Conservation (phyloP, 148 eudicot genomes). For the Rhododendron ferrugineum region DNA sequence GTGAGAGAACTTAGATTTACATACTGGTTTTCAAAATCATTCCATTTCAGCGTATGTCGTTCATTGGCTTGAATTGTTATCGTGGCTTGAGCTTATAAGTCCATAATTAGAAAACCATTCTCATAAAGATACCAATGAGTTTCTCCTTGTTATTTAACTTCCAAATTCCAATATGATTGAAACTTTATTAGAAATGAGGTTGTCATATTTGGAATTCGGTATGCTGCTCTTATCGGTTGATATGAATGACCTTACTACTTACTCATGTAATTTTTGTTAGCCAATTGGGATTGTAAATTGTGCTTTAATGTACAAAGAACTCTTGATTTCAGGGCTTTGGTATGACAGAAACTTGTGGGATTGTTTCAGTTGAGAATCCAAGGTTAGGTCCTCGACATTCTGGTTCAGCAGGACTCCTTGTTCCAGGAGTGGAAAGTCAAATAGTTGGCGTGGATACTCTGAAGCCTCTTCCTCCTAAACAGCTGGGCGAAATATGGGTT, state of each 20-base stretch:
- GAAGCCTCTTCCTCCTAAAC: slow-evolving; percentile 70
- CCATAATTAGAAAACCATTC: neutral
- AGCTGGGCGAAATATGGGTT: slow-evolving; percentile 78
- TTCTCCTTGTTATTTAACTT: neutral
- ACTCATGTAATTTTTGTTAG: neutral
- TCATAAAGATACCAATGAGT: neutral
- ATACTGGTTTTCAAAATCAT: neutral
- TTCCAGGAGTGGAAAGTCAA: slow-evolving; percentile 58
- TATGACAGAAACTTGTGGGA: slow-evolving; percentile 81
- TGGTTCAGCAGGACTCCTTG: slow-evolving; percentile 65
- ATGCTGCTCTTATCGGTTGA: neutral
- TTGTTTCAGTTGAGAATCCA: slow-evolving; percentile 50
- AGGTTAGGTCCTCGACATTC: slow-evolving; percentile 49
- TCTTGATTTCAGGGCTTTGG: slow-evolving; percentile 65
- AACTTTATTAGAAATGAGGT: neutral
- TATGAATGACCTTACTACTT: neutral
- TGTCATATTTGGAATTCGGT: neutral
- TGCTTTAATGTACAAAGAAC: neutral
- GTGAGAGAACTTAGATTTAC: neutral
- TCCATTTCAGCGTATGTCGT: neutral
- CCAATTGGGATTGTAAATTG: neutral
- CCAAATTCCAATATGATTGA: neutral
- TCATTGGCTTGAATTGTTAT: neutral
- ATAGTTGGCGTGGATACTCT: slow-evolving; percentile 53
- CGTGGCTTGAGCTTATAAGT: neutral